phyloP scores from a whole-genome alignment of 1,284 basidiomycete genomes.

The Xerocomus minutiporus region DNA sequence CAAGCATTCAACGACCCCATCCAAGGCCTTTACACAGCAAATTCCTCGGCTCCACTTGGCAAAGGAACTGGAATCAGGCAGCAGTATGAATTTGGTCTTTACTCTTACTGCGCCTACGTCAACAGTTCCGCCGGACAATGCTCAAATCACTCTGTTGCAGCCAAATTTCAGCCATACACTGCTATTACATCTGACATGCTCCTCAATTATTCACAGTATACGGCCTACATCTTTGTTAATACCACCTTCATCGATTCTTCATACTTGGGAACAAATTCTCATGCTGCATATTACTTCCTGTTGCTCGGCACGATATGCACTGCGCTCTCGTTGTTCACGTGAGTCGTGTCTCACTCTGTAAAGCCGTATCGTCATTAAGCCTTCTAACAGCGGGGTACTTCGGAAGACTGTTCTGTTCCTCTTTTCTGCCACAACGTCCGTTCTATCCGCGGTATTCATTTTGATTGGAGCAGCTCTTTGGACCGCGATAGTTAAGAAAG shows the following conservation, averaged over 20 bases:
- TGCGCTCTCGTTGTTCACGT: slow-evolving; percentile 60
- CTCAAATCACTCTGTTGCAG: slow-evolving; percentile 55
- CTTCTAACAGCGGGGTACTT: slow-evolving; percentile 51
- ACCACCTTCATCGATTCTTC: slow-evolving; percentile 58
- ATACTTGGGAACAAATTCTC: slow-evolving; percentile 59
- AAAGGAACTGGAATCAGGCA: slow-evolving; percentile 58
- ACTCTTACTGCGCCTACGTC: slow-evolving; percentile 70
- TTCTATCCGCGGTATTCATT: slow-evolving; percentile 57
- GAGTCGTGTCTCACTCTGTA: slow-evolving; percentile 19
- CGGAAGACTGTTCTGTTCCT: slow-evolving; percentile 66
- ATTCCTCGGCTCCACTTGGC: slow-evolving; percentile 59
- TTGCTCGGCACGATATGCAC: slow-evolving; percentile 68
- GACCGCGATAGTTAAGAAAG: slow-evolving; percentile 68
- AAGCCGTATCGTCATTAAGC: slow-evolving; percentile 6
- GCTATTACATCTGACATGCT: slow-evolving; percentile 63
- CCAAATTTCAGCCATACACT: slow-evolving; percentile 57
- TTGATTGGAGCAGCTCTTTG: slow-evolving; percentile 70
- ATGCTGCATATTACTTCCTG: slow-evolving; percentile 70
- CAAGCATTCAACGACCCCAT: slow-evolving; percentile 55
- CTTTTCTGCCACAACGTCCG: slow-evolving; percentile 57
- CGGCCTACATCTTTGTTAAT: slow-evolving; percentile 49
- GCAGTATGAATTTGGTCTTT: slow-evolving; percentile 71
- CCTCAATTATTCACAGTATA: slow-evolving; percentile 53
- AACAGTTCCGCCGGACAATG: slow-evolving; percentile 58
- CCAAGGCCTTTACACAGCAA: slow-evolving; percentile 61